Evolutionary conservation across 208 protist species (phyloP).

Genomic region (Blastocrithidia nonstop): DNA sequence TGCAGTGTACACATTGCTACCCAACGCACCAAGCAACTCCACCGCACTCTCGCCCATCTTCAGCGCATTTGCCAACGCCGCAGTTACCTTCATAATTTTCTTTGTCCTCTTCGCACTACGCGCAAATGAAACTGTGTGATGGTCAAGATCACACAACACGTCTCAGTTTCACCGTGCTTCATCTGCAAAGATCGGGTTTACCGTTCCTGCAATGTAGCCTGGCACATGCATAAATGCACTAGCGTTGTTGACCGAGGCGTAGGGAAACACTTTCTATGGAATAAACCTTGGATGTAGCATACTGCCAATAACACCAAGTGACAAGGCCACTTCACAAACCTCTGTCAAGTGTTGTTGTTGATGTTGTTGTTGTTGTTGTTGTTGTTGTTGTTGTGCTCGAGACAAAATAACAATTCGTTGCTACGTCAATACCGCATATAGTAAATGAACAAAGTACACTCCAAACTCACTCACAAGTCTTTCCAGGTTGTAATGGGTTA

Average conservation of each 20-base stretch:
- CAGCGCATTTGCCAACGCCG: too few relatives aligned
- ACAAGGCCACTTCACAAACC: constrained; percentile 50
- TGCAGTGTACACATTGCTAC: too few relatives aligned
- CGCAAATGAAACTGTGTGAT: constrained; percentile 14
- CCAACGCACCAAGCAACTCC: too few relatives aligned
- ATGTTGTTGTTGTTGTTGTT: too few relatives aligned
- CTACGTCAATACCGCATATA: constrained; percentile 40
- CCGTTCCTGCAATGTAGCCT: constrained; percentile 60
- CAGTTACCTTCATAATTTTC: too few relatives aligned
- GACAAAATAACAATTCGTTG: constrained; percentile 68
- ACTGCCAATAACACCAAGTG: constrained; percentile 46
- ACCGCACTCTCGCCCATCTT: too few relatives aligned
- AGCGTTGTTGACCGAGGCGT: constrained; percentile 47
- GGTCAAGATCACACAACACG: constrained; percentile 56
- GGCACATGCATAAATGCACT: constrained; percentile 40
- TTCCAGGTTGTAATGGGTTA: constrained; percentile 42
- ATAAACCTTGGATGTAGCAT: constrained; percentile 44
- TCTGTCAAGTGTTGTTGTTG: constrained; percentile 38
- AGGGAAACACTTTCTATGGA: constrained; percentile 62
- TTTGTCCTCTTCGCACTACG: constrained; percentile 5
- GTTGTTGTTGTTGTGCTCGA: too few relatives aligned
- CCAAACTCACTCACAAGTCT: constrained; percentile 34
- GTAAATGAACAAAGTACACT: constrained; percentile 32
- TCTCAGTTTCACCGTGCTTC: constrained; percentile 42
- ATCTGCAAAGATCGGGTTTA: constrained; percentile 74